Conservation (phyloP, 1,139 yeast genomes). For the Scheffersomyces quercinus region DNA sequence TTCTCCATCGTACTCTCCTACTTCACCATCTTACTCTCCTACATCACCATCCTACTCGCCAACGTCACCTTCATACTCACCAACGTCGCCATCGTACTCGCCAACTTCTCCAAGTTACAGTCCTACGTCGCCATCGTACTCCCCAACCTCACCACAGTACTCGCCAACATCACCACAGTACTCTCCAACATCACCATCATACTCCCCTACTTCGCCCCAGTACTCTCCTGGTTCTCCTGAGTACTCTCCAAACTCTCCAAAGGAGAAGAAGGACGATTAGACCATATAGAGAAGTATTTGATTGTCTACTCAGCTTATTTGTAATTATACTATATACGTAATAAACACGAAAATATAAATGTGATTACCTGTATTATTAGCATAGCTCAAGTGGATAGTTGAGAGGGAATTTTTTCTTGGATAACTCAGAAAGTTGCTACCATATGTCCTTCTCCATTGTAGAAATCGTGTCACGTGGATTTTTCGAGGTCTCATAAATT, state of each 20-base stretch:
- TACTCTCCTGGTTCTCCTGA: conserved; percentile 18
- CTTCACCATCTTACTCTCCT: conserved; percentile 65
- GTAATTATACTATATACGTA: background rate
- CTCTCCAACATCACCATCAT: conserved; percentile 57
- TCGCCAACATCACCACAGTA: conserved; percentile 67
- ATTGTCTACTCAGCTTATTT: background rate
- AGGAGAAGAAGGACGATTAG: conserved; percentile 2
- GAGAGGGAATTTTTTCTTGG: background rate
- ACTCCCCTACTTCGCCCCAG: conserved; percentile 25
- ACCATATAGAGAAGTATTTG: background rate
- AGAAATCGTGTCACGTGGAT: no score
- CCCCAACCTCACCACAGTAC: conserved; percentile 64
- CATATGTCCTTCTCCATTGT: background rate
- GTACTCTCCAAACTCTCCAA: conserved; percentile 16
- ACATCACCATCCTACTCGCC: conserved; percentile 63
- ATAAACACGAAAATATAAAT: background rate
- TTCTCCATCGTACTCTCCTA: conserved; percentile 63
- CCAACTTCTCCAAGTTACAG: conserved; percentile 63
- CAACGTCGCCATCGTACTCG: conserved; percentile 59
- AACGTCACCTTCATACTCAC: conserved; percentile 43
- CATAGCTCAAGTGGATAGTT: background rate
- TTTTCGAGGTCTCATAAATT: no score
- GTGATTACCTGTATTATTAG: background rate
- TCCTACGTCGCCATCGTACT: conserved; percentile 60
- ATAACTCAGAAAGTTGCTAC: background rate